phyloP scores from a whole-genome alignment of 345 rosid species.

The Chamaenerion angustifolium region DNA sequence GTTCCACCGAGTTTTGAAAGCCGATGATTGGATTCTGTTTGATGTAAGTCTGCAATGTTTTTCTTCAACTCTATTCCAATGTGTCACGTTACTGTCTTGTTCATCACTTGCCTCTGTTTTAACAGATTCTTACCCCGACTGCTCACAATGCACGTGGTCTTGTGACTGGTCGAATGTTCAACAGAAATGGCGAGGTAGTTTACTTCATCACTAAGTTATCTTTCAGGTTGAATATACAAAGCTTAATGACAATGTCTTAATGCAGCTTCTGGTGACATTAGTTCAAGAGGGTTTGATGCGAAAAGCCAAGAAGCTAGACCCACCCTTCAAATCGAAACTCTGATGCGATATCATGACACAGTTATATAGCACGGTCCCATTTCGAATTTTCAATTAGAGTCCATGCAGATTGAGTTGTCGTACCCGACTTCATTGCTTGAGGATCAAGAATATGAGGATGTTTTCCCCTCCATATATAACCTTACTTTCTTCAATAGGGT shows the following conservation, averaged over 20 bases:
- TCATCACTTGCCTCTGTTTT: not conserved
- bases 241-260: not conserved
- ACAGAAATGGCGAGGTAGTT: constrained; percentile 68
- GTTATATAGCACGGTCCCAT: too few species aligned
- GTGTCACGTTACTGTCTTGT: too few species aligned
- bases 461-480: too few species aligned
- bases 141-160: constrained; percentile 60
- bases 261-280: constrained; percentile 63
- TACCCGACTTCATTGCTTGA: too few species aligned
- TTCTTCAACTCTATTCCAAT: not conserved
- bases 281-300: constrained; percentile 78
- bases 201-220: too few species aligned
- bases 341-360: too few species aligned
- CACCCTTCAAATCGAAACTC: constrained; percentile 42
- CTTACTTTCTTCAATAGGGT: too few species aligned
- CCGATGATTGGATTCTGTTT: constrained; percentile 92
- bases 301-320: constrained; percentile 23
- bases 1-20: constrained; percentile 75
- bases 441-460: too few species aligned
- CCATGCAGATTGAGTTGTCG: too few species aligned
- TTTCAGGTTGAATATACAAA: too few species aligned
- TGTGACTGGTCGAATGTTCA: constrained; percentile 65
- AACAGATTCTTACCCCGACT: constrained; percentile 52
- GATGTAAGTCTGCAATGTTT: constrained; percentile 35
- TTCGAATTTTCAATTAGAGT: too few species aligned